Base-by-base conservation (phyloP, 768 basidiomycete species). In the Polyporus arcularius region DNA sequence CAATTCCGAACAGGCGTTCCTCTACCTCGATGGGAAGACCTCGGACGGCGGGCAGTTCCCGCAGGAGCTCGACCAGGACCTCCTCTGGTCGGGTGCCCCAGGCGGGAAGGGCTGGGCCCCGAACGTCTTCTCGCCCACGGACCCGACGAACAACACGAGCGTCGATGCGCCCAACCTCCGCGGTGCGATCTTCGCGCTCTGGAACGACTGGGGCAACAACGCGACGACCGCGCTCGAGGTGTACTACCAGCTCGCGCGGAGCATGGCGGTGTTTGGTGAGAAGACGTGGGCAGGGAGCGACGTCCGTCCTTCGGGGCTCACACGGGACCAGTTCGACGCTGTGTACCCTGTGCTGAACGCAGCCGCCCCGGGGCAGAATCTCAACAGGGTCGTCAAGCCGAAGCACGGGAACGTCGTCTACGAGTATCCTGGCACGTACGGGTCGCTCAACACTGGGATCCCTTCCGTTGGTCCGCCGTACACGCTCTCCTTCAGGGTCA, bases 181-280 rank as follows among this genome's bases (percentile, higher is more conserved):
- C 39, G 71, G 71, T 9, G 57, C 68, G 21, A 61, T 70, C 61
- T 67, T 69, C 64, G 67, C 67, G 49, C 61, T 67, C 35, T 69
- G 68, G 68, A 78, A 76, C 47, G 79, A 80, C 66, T 80, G 78
- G 76, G 79, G 79, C 1, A 75, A 79, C 51, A 80, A 78, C 39
- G 77, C 79, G 38, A 79, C 77, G 32, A 80, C 78, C 5, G 74
- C 73, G 8, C 67, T 79, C 11, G 79, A 80, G 69, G 73, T 74
- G 2, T 80, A 79, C 61, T 78, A 78, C 63, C 76, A 79, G 53
- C 69, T 80, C 8, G 70, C 78, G 7, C 74, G 71, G 42, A 78
- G 77, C 32, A 57, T 79, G 26, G 76, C 78, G 6, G 70, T 78
- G 5, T 74, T 80, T 53, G 75, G 67, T 1, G 79, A 79, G 66